A percentile compares a stretch with the other conserved stretches of the same genome.
Conservation (phyloP, 805 yeast genomes). For the Lipomyces yamadae region DNA sequence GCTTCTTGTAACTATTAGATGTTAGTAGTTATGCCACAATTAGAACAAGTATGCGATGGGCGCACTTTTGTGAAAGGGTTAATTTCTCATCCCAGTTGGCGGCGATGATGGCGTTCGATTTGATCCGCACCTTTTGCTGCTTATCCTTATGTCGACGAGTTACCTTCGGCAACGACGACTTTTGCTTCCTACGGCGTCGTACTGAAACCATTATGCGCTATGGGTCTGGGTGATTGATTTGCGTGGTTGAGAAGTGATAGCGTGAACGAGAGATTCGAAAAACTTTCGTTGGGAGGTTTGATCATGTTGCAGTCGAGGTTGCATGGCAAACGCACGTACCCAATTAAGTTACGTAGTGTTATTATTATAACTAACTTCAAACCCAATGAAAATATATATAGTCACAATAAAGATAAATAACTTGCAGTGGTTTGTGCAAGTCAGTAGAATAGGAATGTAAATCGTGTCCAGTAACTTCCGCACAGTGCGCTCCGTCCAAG, state of each 20-base stretch:
- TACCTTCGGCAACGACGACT: slow-evolving; percentile 48
- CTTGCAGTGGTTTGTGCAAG: too few relatives aligned
- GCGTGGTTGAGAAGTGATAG: background rate
- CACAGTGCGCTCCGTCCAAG: too few relatives aligned
- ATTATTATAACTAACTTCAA: too few relatives aligned
- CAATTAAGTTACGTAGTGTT: too few relatives aligned
- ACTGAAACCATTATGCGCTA: slow-evolving; percentile 29
- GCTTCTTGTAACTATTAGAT: slow-evolving; percentile 58
- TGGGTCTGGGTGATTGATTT: background rate
- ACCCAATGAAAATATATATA: too few relatives aligned
- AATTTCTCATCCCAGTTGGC: slow-evolving; percentile 85
- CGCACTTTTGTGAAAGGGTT: slow-evolving; percentile 75
- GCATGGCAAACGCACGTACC: too few relatives aligned
- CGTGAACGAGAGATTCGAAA: background rate
- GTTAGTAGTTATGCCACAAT: background rate
- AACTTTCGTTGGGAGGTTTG: slow-evolving; percentile 7
- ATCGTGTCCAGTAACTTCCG: too few relatives aligned
- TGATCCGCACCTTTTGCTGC: slow-evolving; percentile 67
- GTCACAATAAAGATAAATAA: too few relatives aligned
- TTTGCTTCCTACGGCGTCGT: slow-evolving; percentile 29
- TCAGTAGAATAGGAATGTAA: too few relatives aligned
- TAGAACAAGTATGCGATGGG: background rate
- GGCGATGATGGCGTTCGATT: slow-evolving; percentile 80
- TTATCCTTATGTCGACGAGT: slow-evolving; percentile 74
- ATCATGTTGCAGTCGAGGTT: too few relatives aligned